Conservation (phyloP, 2,329 filamentous ascomycete genomes). For the Thelonectria discophora region DNA sequence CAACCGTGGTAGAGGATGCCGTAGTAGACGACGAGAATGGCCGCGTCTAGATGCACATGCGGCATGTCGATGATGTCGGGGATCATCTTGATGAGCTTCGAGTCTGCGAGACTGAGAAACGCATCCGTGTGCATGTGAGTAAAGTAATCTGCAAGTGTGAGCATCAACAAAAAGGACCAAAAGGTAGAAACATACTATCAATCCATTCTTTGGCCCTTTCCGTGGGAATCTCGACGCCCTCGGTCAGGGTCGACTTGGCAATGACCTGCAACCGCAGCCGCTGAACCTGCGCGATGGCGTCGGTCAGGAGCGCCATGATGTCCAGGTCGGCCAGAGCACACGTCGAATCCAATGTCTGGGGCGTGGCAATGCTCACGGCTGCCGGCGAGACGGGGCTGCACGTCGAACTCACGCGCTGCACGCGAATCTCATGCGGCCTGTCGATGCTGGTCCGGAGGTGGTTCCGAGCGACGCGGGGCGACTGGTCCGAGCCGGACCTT, state of each 20-base stretch:
- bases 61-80: conserved; percentile 35
- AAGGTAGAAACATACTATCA: conserved; percentile 29
- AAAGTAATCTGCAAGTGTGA: conserved; percentile 39
- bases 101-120: conserved; percentile 42
- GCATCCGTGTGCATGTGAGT: conserved; percentile 42
- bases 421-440: background rate
- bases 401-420: background rate
- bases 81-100: conserved; percentile 41
- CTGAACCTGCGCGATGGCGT: conserved; percentile 44
- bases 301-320: conserved; percentile 39
- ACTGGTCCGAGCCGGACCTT: conserved; percentile 2
- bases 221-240: conserved; percentile 38
- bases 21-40: conserved; percentile 19
- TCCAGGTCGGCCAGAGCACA: conserved; percentile 31
- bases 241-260: conserved; percentile 35
- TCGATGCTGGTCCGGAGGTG: background rate
- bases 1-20: conserved; percentile 43
- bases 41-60: conserved; percentile 19
- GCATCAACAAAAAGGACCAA: no score
- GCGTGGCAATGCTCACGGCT: conserved; percentile 20
- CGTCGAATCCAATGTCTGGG: conserved; percentile 17
- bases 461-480: background rate
- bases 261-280: conserved; percentile 36
- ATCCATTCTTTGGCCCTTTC: conserved; percentile 43
- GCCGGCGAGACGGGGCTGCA: conserved; percentile 25